Conservation (phyloP, 179 eudicot species). For the Sideroxylon spinosum region DNA sequence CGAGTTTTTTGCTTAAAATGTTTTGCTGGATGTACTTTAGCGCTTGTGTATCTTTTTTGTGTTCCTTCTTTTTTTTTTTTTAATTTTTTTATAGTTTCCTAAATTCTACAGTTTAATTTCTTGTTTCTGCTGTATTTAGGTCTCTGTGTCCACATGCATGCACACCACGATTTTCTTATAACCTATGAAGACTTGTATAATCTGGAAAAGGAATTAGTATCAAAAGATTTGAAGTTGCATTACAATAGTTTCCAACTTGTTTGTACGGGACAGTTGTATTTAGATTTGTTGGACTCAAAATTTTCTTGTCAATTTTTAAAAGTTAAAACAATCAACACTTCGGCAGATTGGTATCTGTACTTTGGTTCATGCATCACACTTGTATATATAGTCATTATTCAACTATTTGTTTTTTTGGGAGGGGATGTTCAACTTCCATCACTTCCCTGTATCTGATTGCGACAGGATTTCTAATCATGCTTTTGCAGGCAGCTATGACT, state of each 20-base stretch:
- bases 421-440: too few species aligned
- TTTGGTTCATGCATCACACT: too few species aligned
- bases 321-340: too few species aligned
- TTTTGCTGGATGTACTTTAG: neutral
- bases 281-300: too few species aligned
- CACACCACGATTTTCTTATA: neutral
- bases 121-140: neutral
- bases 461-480: conserved; percentile 14
- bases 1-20: neutral
- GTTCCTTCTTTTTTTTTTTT: too few species aligned
- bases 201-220: neutral
- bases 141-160: neutral
- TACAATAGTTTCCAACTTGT: neutral
- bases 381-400: too few species aligned
- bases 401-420: too few species aligned
- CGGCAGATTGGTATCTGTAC: too few species aligned
- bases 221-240: neutral
- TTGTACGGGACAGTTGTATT: too few species aligned
- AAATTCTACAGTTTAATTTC: too few species aligned
- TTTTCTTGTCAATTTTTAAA: too few species aligned
- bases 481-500: conserved; percentile 62
- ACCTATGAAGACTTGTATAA: neutral
- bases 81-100: neutral
- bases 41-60: neutral
- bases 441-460: neutral